These are phyloP conservation scores for Vinca minor DNA, from an alignment of 257 asterid species.

Conservation along the genomic window DNA sequence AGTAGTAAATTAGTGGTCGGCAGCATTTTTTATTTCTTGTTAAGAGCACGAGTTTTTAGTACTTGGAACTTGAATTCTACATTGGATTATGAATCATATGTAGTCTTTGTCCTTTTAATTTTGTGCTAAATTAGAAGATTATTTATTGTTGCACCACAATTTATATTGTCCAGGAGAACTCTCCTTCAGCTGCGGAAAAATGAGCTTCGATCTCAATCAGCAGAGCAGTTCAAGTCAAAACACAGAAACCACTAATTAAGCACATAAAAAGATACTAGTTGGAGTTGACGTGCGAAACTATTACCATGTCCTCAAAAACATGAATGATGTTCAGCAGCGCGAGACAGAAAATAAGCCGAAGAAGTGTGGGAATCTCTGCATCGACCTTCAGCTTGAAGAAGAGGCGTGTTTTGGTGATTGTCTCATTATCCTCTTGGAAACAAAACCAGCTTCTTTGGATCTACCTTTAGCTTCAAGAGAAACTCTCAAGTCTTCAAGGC, in stretches of 20 bases:
- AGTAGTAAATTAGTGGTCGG: constrained; percentile 15
- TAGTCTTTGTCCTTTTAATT: not conserved
- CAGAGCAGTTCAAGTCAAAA: not conserved
- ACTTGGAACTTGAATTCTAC: constrained; percentile 6
- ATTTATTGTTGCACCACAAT: not conserved
- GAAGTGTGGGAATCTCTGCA: not conserved
- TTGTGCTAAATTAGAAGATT: not conserved
- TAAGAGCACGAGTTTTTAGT: constrained; percentile 4
- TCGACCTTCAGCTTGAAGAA: constrained; percentile 2
- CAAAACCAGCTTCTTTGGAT: constrained; percentile 62
- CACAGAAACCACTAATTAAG: not conserved
- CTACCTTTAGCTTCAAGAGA: constrained; percentile 57
- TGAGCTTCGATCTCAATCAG: not conserved
- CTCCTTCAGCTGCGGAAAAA: not conserved
- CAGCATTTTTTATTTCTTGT: constrained; percentile 22
- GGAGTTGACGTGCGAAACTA: too few species aligned
- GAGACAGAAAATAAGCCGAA: not conserved
- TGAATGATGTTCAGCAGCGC: not conserved
- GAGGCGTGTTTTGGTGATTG: constrained; percentile 8
- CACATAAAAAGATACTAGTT: not conserved
- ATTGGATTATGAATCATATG: not conserved
- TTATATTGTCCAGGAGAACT: not conserved
- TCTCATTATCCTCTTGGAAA: constrained; percentile 49
- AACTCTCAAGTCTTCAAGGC: constrained; percentile 42
- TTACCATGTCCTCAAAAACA: not conserved